Conservation (phyloP, 129 eudicot species). For the Tagetes patula region DNA sequence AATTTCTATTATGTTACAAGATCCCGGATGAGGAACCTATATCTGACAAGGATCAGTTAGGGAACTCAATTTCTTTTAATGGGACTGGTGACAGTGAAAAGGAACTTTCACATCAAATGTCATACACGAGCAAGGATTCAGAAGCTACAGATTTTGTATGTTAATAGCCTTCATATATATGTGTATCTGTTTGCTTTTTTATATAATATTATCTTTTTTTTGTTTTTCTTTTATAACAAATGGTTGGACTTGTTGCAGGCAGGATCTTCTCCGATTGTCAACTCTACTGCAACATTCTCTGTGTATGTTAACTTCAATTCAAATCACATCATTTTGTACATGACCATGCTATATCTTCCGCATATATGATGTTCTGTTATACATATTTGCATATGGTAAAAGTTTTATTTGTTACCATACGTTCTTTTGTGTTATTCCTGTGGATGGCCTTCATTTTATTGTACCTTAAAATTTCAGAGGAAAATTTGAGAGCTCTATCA, state of each 20-base stretch:
- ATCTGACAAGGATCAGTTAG: constrained; percentile 56
- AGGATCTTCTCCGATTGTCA: constrained; percentile 38
- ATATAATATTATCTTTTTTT: neutral
- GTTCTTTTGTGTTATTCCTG: constrained; percentile 2
- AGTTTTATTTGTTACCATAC: constrained; percentile 13
- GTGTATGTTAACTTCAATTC: constrained; percentile 41
- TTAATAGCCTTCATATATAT: constrained; percentile 1
- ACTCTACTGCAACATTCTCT: constrained; percentile 30
- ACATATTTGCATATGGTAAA: neutral
- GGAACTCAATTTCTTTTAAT: constrained; percentile 31
- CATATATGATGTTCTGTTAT: neutral
- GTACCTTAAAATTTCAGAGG: constrained; percentile 38
- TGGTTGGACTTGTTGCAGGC: constrained; percentile 30
- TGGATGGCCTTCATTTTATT: constrained; percentile 14
- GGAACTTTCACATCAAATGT: constrained; percentile 42
- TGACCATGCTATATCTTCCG: constrained; percentile 16
- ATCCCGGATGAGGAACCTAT: constrained; percentile 70
- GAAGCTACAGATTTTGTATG: constrained; percentile 56
- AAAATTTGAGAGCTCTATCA: constrained; percentile 45
- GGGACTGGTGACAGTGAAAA: constrained; percentile 42
- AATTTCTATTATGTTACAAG: constrained; percentile 25
- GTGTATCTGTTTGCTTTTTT: neutral
- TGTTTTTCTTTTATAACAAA: constrained; percentile 3
- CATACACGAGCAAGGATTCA: constrained; percentile 46
- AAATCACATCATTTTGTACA: constrained; percentile 18